Evolutionary conservation across 352 stramenopile genomes (phyloP).

Genomic region (Globisporangium polare): DNA sequence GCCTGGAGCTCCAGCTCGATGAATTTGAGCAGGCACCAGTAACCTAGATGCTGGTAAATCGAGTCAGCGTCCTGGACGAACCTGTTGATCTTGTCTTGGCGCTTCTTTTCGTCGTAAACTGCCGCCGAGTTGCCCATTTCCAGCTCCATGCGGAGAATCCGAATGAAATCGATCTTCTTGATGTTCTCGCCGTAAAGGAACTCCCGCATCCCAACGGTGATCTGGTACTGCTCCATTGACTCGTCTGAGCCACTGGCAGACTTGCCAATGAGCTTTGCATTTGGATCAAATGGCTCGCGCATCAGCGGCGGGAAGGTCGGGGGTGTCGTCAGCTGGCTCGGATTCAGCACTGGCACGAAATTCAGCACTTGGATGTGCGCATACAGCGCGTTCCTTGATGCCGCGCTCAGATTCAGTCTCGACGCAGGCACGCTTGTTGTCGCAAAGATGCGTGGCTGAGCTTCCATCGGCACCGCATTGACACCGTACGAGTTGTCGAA

Average conservation of each 20-base stretch:
- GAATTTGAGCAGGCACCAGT: conserved; percentile 82
- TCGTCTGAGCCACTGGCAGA: background rate
- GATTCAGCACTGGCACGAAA: conserved; percentile 39
- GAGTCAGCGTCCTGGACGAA: conserved; percentile 69
- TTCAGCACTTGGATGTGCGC: conserved; percentile 62
- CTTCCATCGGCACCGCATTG: background rate
- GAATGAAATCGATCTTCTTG: conserved; percentile 66
- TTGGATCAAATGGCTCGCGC: conserved; percentile 41
- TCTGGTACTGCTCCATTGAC: background rate
- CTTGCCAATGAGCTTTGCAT: background rate
- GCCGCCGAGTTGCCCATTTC: conserved; percentile 70
- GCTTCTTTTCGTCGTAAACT: conserved; percentile 69
- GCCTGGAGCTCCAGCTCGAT: conserved; percentile 70
- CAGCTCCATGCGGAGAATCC: conserved; percentile 54
- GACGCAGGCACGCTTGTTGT: conserved; percentile 53
- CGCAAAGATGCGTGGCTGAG: conserved; percentile 45
- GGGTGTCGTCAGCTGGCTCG: conserved; percentile 13
- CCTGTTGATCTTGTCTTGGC: conserved; percentile 63
- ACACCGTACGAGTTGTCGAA: conserved; percentile 25
- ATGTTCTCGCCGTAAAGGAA: conserved; percentile 68
- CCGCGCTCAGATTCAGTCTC: conserved; percentile 36
- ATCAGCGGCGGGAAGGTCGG: conserved; percentile 37
- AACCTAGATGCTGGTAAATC: conserved; percentile 56
- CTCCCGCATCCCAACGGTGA: conserved; percentile 33
- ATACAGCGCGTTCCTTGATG: conserved; percentile 45